Evolutionary conservation across 345 rosid species (phyloP).

Genomic region (Trapa incisa): DNA sequence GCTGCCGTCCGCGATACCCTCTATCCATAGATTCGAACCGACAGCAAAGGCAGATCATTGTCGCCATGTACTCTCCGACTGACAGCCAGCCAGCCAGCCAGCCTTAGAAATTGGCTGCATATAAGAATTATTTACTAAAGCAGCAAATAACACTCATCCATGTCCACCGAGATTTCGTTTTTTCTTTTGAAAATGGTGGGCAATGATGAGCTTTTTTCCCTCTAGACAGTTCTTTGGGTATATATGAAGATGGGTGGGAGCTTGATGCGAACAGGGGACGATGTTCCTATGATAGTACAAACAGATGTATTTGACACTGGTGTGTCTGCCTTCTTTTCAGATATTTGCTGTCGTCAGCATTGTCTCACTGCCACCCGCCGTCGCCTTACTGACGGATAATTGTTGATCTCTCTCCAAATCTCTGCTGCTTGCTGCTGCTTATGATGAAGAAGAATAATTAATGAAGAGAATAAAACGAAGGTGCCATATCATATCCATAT

Average conservation of each 20-base stretch:
- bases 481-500: neutral
- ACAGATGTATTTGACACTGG: constrained; percentile 11
- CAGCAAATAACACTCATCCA: neutral
- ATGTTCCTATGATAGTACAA: constrained; percentile 10
- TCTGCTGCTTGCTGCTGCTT: too few species aligned
- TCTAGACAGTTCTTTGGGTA: too few species aligned
- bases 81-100: neutral
- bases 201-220: too few species aligned
- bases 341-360: neutral
- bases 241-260: too few species aligned
- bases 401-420: too few species aligned
- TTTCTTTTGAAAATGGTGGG: too few species aligned
- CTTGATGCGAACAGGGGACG: too few species aligned
- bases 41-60: neutral
- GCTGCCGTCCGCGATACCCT: neutral
- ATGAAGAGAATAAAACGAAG: neutral
- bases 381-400: neutral
- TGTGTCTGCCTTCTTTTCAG: neutral
- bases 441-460: too few species aligned
- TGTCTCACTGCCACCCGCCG: neutral
- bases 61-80: neutral
- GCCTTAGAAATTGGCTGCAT: neutral
- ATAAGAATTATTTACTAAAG: neutral
- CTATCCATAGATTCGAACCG: neutral
- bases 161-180: too few species aligned